Evolutionary conservation across 305 asterid genomes (phyloP), one percentile per base, ranked within the genome.

Genomic region (Striga hermonthica): DNA sequence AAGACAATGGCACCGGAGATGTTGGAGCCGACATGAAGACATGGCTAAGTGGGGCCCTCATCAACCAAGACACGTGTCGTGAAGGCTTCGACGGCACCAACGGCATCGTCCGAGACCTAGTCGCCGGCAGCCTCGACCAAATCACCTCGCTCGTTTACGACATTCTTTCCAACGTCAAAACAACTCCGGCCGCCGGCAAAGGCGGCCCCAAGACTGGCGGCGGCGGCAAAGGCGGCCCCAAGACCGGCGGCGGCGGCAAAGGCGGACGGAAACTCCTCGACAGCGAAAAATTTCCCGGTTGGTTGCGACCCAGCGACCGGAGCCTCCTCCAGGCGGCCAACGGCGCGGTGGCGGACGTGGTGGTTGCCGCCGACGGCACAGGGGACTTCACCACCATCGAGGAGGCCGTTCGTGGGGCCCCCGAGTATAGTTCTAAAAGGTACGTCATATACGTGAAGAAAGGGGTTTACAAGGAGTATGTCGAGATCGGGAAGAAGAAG

Each of bases 21-120:
- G 44, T 78, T 37, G 76, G 80, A 10, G 75, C 82, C 2, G 98
- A 91, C 57, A 68, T 91, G 79, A 83, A 81, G 54, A 85, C 95
- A 65, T 89, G 96, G 95, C 45, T 89, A 11, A 85, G 96, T 54
- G 95, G 83, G 13, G 89, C 96, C 7, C 64, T 91, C 5, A 70
- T 66, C 28, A 89, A 89, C 71, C 96, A 91, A 81, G 95, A 91
- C 59, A 91, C 96, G 1, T 91, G 98, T 78, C 66, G 65, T 11
- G 92, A 89, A 22, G 95, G 95, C 10, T 87, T 91, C 34, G 86
- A 81, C 1, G 98, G 95, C 7, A 86, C 95, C 0, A 75, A 83
- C 13, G 68, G 87, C 9, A 48, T 84, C 0, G 71, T 82, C 70
- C 76, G 80, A 54, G 66, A 56, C 14, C 37, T 85, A 28, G 81